Percentiles rank a stretch among this genome's conserved stretches.
Evolutionary conservation across 768 basidiomycete genomes (phyloP).

Genomic region (Amanita polypyramis): DNA sequence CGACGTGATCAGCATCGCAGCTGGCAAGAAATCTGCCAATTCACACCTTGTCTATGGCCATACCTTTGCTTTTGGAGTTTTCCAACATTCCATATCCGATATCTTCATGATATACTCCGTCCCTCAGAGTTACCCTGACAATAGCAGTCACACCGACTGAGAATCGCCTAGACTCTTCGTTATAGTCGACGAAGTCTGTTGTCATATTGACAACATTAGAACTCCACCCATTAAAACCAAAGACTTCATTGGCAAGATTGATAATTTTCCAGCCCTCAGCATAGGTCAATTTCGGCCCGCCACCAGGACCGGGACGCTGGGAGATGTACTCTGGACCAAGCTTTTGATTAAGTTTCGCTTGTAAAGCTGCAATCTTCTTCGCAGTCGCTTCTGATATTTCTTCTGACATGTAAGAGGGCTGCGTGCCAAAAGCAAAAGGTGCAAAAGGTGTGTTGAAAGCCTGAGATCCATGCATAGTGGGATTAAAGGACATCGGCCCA

Average conservation of each 20-base stretch:
- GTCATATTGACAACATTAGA: slow-evolving; percentile 65
- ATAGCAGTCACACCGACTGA: slow-evolving; percentile 76
- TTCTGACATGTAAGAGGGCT: slow-evolving; percentile 9
- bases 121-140: slow-evolving; percentile 76
- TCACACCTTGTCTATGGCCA: slow-evolving; percentile 84
- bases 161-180: slow-evolving; percentile 54
- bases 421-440: slow-evolving; percentile 18
- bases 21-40: background rate
- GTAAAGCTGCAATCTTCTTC: slow-evolving; percentile 57
- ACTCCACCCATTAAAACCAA: slow-evolving; percentile 97
- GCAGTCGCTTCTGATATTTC: slow-evolving; percentile 54
- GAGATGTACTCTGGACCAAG: slow-evolving; percentile 94
- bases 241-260: slow-evolving; percentile 95
- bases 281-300: slow-evolving; percentile 83
- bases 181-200: slow-evolving; percentile 72
- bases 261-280: slow-evolving; percentile 98
- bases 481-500: slow-evolving; percentile 53
- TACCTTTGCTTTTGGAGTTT: slow-evolving; percentile 76
- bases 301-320: slow-evolving; percentile 78
- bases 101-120: slow-evolving; percentile 90
- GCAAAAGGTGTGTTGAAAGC: slow-evolving; percentile 13
- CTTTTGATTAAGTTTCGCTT: slow-evolving; percentile 75
- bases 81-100: slow-evolving; percentile 84
- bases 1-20: background rate
- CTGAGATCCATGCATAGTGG: slow-evolving; percentile 45